Conservation (phyloP, 169 alveolate genomes). For the Toxoplasma gondii region DNA sequence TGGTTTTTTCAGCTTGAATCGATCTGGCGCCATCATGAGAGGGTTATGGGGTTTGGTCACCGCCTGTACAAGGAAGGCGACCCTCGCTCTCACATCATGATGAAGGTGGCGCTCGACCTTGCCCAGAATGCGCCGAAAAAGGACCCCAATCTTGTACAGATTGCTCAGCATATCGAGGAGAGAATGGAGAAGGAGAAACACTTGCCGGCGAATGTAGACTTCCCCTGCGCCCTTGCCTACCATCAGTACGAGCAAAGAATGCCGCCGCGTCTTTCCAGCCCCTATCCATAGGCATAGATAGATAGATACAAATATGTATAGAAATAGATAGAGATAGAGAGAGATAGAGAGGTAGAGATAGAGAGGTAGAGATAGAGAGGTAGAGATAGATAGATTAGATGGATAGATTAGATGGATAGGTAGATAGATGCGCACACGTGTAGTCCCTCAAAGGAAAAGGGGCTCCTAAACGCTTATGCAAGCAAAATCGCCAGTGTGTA, state of each 20-base stretch:
- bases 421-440: too few species aligned
- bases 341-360: too few species aligned
- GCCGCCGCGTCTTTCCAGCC: too few species aligned
- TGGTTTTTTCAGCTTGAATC: constrained; percentile 59
- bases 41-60: constrained; percentile 89
- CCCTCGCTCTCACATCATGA: constrained; percentile 84
- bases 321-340: too few species aligned
- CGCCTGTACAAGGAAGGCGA: constrained; percentile 85
- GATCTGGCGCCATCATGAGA: constrained; percentile 72
- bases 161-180: constrained; percentile 77
- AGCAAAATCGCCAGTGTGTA: too few species aligned
- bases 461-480: too few species aligned
- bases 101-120: constrained; percentile 45
- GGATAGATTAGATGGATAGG: too few species aligned
- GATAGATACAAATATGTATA: too few species aligned
- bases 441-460: too few species aligned
- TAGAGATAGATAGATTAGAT: too few species aligned
- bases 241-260: not conserved
- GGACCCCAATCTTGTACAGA: constrained; percentile 61
- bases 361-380: too few species aligned
- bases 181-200: constrained; percentile 76
- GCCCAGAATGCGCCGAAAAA: constrained; percentile 21
- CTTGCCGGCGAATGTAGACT: constrained; percentile 86
- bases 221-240: not conserved
- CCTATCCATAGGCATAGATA: not conserved